Base-by-base conservation (phyloP, 2,329 filamentous ascomycete species). In the Chrysoporthe cubensis region DNA sequence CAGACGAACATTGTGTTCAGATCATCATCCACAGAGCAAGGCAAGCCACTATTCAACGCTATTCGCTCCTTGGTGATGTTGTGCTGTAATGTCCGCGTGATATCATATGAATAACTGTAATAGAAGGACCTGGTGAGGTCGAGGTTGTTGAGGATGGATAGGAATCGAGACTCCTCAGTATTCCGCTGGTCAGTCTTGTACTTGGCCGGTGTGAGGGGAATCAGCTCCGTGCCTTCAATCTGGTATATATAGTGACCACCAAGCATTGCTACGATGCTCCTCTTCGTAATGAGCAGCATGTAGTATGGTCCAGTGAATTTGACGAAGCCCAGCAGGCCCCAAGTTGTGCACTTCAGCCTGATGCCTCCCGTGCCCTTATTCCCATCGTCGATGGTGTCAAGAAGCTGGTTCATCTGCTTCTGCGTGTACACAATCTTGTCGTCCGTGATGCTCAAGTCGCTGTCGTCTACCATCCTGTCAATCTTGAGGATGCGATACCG, bases 1-100 rank as follows among this genome's bases (percentile, higher is more conserved):
- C 96, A 99, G 2, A 98, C 91, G 76, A 99, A 99, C 96, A 99
- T 99, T 50, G 91, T 88, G 74, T 97, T 97, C 76, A 91, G 91
- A 72, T 94, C 88, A 43, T 87, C 85, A 40, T 86, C 82, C 52
- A 84, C 82, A 7, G 86, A 83, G 40, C 87, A 85, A 1, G 87
- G 81, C 14, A 84, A 79, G 1, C 91, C 92, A 69, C 89, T 83
- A 42, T 88, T 85, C 62, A 97, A 80, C 2, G 90, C 88, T 61
- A 87, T 84, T 50, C 96, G 87, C 78, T 97, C 94, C 43, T 89
- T 86, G 26, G 90, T 90, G 69, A 99, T 94, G 74, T 99, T 99
- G 75, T 95, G 89, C 77, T 99, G 96, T 59, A 99, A 82, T 0
- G 94, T 97, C 65, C 90, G 88, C 0, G 96, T 99, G 72, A 98